Conservation (phyloP, 495 filamentous ascomycete genomes). For the Clohesyomyces aquaticus region DNA sequence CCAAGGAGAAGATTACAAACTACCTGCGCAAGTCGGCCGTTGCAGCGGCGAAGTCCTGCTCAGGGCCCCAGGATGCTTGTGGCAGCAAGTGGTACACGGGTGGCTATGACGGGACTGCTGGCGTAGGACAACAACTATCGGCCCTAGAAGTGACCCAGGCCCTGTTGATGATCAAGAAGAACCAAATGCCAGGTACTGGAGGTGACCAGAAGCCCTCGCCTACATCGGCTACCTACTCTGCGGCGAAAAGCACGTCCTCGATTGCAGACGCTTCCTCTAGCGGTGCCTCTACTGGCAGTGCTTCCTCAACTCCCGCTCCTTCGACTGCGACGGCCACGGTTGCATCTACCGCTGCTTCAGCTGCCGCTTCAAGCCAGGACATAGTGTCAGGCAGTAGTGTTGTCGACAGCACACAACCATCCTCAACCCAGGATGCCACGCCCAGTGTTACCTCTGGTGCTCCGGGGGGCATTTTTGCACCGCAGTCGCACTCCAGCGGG, state of each 20-base stretch:
- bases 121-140: conserved; percentile 69
- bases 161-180: conserved; percentile 43
- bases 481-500: conserved; percentile 1
- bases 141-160: conserved; percentile 72
- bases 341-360: not conserved
- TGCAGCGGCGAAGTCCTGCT: conserved; percentile 49
- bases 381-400: not conserved
- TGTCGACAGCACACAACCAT: conserved; percentile 1
- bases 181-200: conserved; percentile 12
- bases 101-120: conserved; percentile 47
- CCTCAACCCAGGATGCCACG: conserved; percentile 1
- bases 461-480: conserved; percentile 2
- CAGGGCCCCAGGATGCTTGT: conserved; percentile 44
- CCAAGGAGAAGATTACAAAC: conserved; percentile 39
- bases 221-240: conserved; percentile 4
- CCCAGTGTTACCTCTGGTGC: not conserved
- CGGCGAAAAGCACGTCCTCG: not conserved
- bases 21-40: conserved; percentile 46
- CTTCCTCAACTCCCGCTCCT: conserved; percentile 9
- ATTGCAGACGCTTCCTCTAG: conserved; percentile 2
- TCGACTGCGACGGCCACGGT: not conserved
- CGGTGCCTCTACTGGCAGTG: not conserved
- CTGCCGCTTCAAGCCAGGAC: not conserved
- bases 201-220: conserved; percentile 19
- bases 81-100: conserved; percentile 49